Percentiles rank a stretch among this genome's conserved stretches.
Conservation (phyloP, 768 basidiomycete species). For the Amanita subjunquillea region DNA sequence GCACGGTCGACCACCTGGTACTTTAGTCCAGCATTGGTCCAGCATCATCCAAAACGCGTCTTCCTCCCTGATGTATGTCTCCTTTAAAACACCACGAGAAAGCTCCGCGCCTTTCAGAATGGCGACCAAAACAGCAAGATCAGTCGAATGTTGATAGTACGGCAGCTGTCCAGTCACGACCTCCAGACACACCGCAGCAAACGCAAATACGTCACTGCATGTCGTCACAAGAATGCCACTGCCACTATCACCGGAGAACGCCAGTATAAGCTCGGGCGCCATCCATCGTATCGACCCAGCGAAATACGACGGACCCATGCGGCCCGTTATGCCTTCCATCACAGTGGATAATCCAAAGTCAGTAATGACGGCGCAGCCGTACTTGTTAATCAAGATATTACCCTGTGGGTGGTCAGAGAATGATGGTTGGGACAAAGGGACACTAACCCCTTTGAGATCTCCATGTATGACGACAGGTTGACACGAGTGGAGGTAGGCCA, state of each 20-base stretch:
- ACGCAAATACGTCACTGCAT: conserved; percentile 48
- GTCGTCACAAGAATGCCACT: conserved; percentile 26
- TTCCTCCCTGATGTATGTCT: conserved; percentile 19
- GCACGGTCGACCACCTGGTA: conserved; percentile 25
- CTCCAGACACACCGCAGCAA: conserved; percentile 43
- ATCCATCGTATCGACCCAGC: conserved; percentile 43
- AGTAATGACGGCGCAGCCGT: conserved; percentile 43
- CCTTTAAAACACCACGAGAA: conserved; percentile 22
- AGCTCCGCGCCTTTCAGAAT: conserved; percentile 43
- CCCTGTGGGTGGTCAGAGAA: conserved; percentile 22
- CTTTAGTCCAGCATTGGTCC: conserved; percentile 34
- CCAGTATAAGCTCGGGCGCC: conserved; percentile 44
- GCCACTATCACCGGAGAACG: background rate
- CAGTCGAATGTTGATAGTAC: conserved; percentile 41
- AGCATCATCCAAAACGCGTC: conserved; percentile 33
- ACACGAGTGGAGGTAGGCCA: conserved; percentile 46
- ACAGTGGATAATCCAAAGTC: conserved; percentile 57
- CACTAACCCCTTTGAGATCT: conserved; percentile 48
- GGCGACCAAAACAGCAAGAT: conserved; percentile 45
- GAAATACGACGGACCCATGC: conserved; percentile 30
- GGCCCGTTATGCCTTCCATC: conserved; percentile 37
- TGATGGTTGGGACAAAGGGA: background rate
- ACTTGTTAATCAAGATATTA: conserved; percentile 45
- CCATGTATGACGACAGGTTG: conserved; percentile 48
- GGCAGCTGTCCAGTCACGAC: conserved; percentile 41